Conservation (phyloP, 2,329 filamentous ascomycete species). For the Trichophyton rubrum region DNA sequence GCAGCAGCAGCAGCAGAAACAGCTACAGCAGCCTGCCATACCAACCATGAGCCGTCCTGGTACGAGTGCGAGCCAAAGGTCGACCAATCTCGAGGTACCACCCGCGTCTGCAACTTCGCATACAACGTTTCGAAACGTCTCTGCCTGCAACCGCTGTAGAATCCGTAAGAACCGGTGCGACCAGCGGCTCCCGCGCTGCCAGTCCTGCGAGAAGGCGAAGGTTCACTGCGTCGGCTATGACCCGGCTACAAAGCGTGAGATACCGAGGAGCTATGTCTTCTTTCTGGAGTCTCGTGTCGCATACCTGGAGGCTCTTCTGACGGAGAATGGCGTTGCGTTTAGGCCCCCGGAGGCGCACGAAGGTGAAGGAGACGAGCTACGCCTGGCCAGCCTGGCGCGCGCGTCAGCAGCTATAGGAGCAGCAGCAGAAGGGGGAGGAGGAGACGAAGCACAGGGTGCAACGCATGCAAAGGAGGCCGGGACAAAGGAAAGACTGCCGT, state of each 20-base stretch:
- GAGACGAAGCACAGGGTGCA: neutral
- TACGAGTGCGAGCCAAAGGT: neutral
- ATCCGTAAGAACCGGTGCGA: constrained; percentile 91
- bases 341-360: constrained; percentile 60
- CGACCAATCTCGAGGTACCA: constrained; percentile 13
- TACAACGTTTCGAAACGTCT: constrained; percentile 66
- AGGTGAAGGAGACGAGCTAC: constrained; percentile 22
- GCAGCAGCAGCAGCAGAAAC: too few relatives aligned
- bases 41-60: neutral
- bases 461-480: neutral
- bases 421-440: neutral
- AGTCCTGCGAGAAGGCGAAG: constrained; percentile 82
- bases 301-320: constrained; percentile 67
- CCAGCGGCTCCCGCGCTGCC: constrained; percentile 80
- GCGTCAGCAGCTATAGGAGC: too few relatives aligned
- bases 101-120: constrained; percentile 21
- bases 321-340: constrained; percentile 56
- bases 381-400: neutral
- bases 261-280: constrained; percentile 84
- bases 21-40: neutral
- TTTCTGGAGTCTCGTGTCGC: constrained; percentile 80
- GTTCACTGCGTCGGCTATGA: constrained; percentile 92
- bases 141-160: constrained; percentile 85
- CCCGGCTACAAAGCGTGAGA: constrained; percentile 90
- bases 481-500: too few relatives aligned